phyloP scores from a whole-genome alignment of 2,329 filamentous ascomycete species.

The Conoideocrella luteorostrata region DNA sequence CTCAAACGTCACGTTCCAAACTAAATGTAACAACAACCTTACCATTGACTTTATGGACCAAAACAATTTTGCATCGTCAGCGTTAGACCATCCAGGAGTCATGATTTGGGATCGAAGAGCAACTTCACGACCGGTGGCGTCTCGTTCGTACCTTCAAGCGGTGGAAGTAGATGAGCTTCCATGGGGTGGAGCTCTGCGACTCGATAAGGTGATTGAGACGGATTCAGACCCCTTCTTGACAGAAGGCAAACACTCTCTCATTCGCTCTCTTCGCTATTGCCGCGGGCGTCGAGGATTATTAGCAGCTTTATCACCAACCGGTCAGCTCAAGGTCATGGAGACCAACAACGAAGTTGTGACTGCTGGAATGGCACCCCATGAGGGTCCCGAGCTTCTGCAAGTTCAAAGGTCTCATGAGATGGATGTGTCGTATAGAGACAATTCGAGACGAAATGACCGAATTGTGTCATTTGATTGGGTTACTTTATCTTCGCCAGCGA shows the following conservation, averaged over 20 bases:
- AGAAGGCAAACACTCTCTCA: conserved; percentile 53
- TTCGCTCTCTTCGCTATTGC: conserved; percentile 57
- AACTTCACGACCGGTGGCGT: conserved; percentile 45
- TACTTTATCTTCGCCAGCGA: conserved; percentile 47
- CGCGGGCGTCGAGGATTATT: conserved; percentile 55
- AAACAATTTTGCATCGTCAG: conserved; percentile 79
- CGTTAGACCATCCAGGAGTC: conserved; percentile 65
- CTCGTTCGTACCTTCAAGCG: conserved; percentile 48
- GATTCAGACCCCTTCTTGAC: conserved; percentile 42
- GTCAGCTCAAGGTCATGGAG: conserved; percentile 56
- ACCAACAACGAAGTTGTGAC: conserved; percentile 48
- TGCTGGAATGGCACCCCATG: conserved; percentile 28
- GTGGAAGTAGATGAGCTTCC: conserved; percentile 55
- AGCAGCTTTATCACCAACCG: conserved; percentile 55
- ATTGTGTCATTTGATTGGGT: conserved; percentile 66
- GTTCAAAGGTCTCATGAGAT: conserved; percentile 56
- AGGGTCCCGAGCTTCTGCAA: conserved; percentile 52
- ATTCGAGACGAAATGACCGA: conserved; percentile 47
- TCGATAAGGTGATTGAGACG: conserved; percentile 51
- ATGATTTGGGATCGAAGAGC: conserved; percentile 73
- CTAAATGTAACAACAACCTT: conserved; percentile 63
- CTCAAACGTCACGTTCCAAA: conserved; percentile 53
- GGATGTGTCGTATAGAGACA: conserved; percentile 50
- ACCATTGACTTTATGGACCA: conserved; percentile 73
- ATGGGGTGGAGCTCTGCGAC: conserved; percentile 54